Evolutionary conservation across 2,329 filamentous ascomycete genomes (phyloP).

Genomic region (Ophiostoma ips): DNA sequence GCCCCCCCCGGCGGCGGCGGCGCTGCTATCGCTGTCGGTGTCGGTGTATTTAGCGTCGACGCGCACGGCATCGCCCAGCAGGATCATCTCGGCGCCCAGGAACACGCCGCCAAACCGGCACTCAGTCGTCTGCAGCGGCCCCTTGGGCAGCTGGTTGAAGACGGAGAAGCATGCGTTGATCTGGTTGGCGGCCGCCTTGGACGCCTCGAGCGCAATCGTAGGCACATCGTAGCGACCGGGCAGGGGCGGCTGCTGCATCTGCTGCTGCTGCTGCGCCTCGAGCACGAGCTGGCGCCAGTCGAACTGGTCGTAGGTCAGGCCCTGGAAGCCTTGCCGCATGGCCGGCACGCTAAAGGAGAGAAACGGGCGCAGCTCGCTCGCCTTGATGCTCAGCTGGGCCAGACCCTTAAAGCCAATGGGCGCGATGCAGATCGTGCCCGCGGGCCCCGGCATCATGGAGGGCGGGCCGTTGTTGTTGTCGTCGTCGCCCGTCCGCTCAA

Average conservation of each 20-base stretch:
- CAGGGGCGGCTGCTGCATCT: background rate
- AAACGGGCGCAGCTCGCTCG: conserved; percentile 23
- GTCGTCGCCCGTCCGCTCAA: background rate
- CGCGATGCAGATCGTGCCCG: conserved; percentile 16
- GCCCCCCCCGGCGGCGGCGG: conserved; percentile 32
- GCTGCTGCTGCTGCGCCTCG: conserved; percentile 13
- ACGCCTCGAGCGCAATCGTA: conserved; percentile 22
- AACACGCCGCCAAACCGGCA: conserved; percentile 20
- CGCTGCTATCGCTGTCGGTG: background rate
- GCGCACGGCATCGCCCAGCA: conserved; percentile 22
- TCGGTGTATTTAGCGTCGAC: conserved; percentile 12
- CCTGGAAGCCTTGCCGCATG: conserved; percentile 15
- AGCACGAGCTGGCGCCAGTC: conserved; percentile 18
- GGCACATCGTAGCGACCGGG: conserved; percentile 3
- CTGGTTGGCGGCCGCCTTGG: conserved; percentile 23
- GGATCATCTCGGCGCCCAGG: conserved; percentile 24
- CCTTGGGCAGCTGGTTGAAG: conserved; percentile 18
- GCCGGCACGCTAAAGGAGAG: conserved; percentile 24
- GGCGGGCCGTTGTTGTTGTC: conserved; percentile 9
- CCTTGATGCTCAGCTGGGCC: conserved; percentile 13
- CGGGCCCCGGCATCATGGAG: conserved; percentile 8
- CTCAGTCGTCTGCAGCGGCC: conserved; percentile 10
- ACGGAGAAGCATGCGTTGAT: conserved; percentile 23
- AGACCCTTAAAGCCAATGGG: conserved; percentile 19
- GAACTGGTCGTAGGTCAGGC: conserved; percentile 17